Evolutionary conservation across 148 eudicot genomes (phyloP).

Genomic region (Polygonum maritimum): DNA sequence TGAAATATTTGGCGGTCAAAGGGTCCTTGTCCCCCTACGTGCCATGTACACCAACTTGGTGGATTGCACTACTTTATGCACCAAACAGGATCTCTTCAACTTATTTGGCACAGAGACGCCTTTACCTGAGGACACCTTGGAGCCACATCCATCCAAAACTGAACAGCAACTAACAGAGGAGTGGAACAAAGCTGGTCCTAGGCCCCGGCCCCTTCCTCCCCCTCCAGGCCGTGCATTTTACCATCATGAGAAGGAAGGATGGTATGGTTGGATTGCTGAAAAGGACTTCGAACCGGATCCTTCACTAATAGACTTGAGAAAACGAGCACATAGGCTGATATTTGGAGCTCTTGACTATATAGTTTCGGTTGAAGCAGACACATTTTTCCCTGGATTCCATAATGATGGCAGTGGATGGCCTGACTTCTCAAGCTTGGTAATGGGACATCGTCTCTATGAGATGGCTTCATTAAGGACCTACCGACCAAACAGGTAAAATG

Average conservation of each 20-base stretch:
- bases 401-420: constrained; percentile 89
- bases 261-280: constrained; percentile 95
- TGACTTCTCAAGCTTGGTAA: constrained; percentile 87
- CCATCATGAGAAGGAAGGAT: constrained; percentile 89
- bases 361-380: constrained; percentile 90
- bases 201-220: constrained; percentile 98
- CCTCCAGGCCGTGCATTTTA: constrained; percentile 90
- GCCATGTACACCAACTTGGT: constrained; percentile 85
- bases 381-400: constrained; percentile 84
- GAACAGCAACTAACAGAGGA: constrained; percentile 48
- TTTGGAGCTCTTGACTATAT: constrained; percentile 96
- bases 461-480: constrained; percentile 76
- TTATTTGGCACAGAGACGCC: constrained; percentile 65
- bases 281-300: constrained; percentile 80
- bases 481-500: constrained; percentile 83
- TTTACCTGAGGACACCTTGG: constrained; percentile 31
- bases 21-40: constrained; percentile 77
- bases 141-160: constrained; percentile 47
- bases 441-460: constrained; percentile 87
- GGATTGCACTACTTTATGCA: constrained; percentile 80
- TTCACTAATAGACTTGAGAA: constrained; percentile 41
- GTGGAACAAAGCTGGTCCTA: constrained; percentile 92
- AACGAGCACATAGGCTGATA: constrained; percentile 67
- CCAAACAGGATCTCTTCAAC: constrained; percentile 51
- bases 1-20: constrained; percentile 90